Conservation (phyloP, 306 rosid species). For the Elaeagnus macrophylla region DNA sequence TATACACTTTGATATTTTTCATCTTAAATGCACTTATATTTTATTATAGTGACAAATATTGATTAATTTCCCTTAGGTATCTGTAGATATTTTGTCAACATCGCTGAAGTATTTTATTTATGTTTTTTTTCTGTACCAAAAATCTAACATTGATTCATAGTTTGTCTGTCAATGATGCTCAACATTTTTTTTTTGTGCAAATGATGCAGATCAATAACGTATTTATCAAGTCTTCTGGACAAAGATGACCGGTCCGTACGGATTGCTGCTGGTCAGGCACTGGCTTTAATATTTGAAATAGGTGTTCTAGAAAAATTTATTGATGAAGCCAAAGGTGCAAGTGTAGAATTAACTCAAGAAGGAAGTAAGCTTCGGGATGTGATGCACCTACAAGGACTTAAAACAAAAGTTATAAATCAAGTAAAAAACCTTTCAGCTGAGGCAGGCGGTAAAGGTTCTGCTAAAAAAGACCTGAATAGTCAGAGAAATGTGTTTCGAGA, state of each 20-base stretch:
- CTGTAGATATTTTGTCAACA: too few relatives aligned
- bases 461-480: slow-evolving; percentile 74
- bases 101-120: too few relatives aligned
- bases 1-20: too few relatives aligned
- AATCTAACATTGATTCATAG: not conserved
- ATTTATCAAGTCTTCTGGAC: slow-evolving; percentile 73
- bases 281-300: slow-evolving; percentile 75
- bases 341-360: slow-evolving; percentile 33
- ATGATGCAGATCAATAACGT: slow-evolving; percentile 59
- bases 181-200: slow-evolving; percentile 3
- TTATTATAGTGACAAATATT: too few relatives aligned
- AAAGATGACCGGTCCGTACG: slow-evolving; percentile 87
- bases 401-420: slow-evolving; percentile 67
- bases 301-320: slow-evolving; percentile 59
- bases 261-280: slow-evolving; percentile 91
- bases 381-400: slow-evolving; percentile 62
- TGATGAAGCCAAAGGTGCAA: slow-evolving; percentile 30
- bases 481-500: slow-evolving; percentile 80
- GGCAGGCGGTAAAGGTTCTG: slow-evolving; percentile 91
- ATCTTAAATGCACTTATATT: too few relatives aligned
- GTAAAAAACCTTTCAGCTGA: slow-evolving; percentile 65
- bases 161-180: not conserved
- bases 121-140: too few relatives aligned
- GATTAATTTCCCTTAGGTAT: too few relatives aligned
- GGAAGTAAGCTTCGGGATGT: slow-evolving; percentile 47